Conservation (phyloP, 2,329 filamentous ascomycete genomes). For the Monilinia fructicola region DNA sequence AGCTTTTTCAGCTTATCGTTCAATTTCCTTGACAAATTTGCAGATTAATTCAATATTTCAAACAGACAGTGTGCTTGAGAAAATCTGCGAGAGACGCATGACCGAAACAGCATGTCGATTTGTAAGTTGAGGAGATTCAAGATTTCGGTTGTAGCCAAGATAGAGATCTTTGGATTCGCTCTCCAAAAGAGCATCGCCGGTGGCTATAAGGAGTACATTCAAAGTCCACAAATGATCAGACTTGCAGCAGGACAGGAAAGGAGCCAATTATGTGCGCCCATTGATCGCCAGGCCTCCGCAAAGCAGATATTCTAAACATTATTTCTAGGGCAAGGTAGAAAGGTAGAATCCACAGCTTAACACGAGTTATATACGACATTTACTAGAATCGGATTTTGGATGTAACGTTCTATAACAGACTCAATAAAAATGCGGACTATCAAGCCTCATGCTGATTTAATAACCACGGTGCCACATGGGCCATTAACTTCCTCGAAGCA, state of each 20-base stretch:
- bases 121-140: neutral
- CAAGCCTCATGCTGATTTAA: neutral
- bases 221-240: neutral
- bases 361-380: neutral
- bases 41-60: slow-evolving; percentile 12
- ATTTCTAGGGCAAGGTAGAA: neutral
- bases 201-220: neutral
- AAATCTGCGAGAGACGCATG: neutral
- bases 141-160: neutral
- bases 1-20: slow-evolving; percentile 24
- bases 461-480: neutral
- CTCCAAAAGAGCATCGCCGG: neutral
- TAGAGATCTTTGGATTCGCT: neutral
- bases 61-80: neutral
- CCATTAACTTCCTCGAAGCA: neutral
- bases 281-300: neutral
- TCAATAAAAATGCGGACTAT: neutral
- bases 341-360: too few relatives aligned
- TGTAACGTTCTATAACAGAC: neutral
- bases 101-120: neutral
- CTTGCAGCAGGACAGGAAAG: neutral
- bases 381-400: neutral
- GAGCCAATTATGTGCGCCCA: neutral
- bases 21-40: slow-evolving; percentile 26
- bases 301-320: neutral